Percentiles rank a stretch among this genome's conserved stretches.
Evolutionary conservation across 805 yeast species (phyloP).

Genomic region (Ogataea pilisensis): DNA sequence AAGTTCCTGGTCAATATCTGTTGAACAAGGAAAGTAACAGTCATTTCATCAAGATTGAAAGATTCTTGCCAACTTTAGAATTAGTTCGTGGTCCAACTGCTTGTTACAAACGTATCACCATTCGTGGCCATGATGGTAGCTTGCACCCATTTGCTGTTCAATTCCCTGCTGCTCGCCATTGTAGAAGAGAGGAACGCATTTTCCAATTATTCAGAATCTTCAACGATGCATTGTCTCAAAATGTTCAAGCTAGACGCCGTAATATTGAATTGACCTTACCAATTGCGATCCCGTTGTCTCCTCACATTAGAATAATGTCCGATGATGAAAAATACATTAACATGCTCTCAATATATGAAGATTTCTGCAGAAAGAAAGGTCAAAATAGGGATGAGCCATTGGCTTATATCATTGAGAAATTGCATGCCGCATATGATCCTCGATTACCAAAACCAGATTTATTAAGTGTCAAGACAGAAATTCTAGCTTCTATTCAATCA

Average conservation of each 20-base stretch:
- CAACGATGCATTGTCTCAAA: constrained; percentile 72
- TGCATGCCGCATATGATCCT: constrained; percentile 91
- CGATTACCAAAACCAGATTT: constrained; percentile 91
- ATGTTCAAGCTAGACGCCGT: constrained; percentile 85
- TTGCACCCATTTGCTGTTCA: constrained; percentile 92
- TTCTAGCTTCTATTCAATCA: constrained; percentile 84
- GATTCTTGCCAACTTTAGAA: constrained; percentile 86
- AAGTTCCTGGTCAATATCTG: constrained; percentile 94
- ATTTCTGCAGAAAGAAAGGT: constrained; percentile 68
- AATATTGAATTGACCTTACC: constrained; percentile 84
- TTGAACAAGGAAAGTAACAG: constrained; percentile 83
- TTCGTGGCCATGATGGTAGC: constrained; percentile 92
- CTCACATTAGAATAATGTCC: constrained; percentile 84
- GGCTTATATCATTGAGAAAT: constrained; percentile 76
- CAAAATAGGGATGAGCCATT: constrained; percentile 86
- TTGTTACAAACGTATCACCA: constrained; percentile 82
- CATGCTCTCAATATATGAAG: constrained; percentile 82
- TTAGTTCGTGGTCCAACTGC: constrained; percentile 86
- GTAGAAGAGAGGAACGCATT: constrained; percentile 92
- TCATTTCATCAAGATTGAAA: constrained; percentile 88
- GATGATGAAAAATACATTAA: constrained; percentile 76
- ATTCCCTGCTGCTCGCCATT: constrained; percentile 96
- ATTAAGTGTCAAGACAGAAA: constrained; percentile 84
- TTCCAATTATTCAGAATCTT: constrained; percentile 88
- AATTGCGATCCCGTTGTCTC: constrained; percentile 87